Evolutionary conservation across 345 rosid genomes (phyloP), one percentile per base, ranked within the genome.

Genomic region (Syzygium grande): DNA sequence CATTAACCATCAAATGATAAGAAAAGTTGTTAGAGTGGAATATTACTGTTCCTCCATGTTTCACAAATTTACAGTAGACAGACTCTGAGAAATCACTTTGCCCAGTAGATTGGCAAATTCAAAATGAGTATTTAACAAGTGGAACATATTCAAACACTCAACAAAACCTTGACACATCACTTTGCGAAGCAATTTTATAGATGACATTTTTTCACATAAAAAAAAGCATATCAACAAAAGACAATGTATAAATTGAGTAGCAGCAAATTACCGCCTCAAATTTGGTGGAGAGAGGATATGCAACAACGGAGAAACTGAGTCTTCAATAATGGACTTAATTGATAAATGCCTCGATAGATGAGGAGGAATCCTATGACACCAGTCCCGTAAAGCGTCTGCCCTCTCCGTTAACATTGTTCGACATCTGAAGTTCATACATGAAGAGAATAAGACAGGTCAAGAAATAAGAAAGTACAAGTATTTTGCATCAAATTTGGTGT

Each of bases 211-310:
- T 55, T 88, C 86, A 87, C 80, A 55, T 6, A 85, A 51, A 85
- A 84, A 21, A 21, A 55, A 17, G 59, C 59, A 55, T 22, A 55
- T 55, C 59, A 55, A n/a, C n/a, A 21, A 55, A 73, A 34, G 83
- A 10, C 49, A 16, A 38, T 73, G 46, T 38, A 38, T 19, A 73
- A 22, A 73, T 73, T 73, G 83, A 73, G 83, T 41, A 86, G 80
- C 6, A 85, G 65, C 58, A 89, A 89, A 84, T 90, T 93, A 96
- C 99, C 92, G 98, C 90, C 95, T 95, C 86, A 98, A 91, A 90
- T 90, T 93, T 90, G 97, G 92, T 51, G 98, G 99, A 85, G 99
- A 95, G 85, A 96, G 90, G 88, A 98, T 93, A 92, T 93, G 99
- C 90, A 98, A 85, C 89, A 96, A 89, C 19, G 92, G 93, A 89